Evolutionary conservation across 495 filamentous ascomycete species (phyloP).

Genomic region (Penicillium arizonense): DNA sequence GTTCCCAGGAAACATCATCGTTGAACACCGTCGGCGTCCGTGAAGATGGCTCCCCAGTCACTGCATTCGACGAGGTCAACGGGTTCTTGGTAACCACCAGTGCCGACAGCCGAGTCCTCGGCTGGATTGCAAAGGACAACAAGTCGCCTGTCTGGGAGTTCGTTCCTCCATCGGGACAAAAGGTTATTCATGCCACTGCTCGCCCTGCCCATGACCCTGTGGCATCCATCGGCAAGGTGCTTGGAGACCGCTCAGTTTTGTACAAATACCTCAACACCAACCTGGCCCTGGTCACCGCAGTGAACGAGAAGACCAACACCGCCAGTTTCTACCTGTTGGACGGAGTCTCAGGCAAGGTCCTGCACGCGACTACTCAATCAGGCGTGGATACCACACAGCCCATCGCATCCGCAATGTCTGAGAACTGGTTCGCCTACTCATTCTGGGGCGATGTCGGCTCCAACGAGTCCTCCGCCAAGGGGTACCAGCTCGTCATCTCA

Average conservation of each 20-base stretch:
- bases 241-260: conserved; percentile 85
- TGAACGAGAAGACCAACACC: conserved; percentile 47
- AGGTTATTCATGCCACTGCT: conserved; percentile 61
- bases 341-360: conserved; percentile 75
- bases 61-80: conserved; percentile 21
- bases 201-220: conserved; percentile 79
- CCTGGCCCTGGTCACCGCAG: conserved; percentile 72
- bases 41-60: conserved; percentile 34
- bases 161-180: conserved; percentile 61
- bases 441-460: conserved; percentile 62
- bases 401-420: conserved; percentile 74
- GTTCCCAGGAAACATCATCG: conserved; percentile 17
- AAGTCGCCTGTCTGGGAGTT: conserved; percentile 71
- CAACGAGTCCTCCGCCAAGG: conserved; percentile 59
- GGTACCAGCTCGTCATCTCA: conserved; percentile 82
- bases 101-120: conserved; percentile 58
- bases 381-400: conserved; percentile 73
- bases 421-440: conserved; percentile 97
- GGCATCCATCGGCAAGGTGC: conserved; percentile 90
- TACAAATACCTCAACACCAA: conserved; percentile 98
- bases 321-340: conserved; percentile 82
- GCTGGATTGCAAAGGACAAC: conserved; percentile 48
- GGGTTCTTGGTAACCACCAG: conserved; percentile 61
- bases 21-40: conserved; percentile 23
- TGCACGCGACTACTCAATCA: conserved; percentile 67